Percentiles rank a stretch among this genome's conserved stretches.
These are phyloP conservation scores for Termitomyces bulborhizus DNA, from an alignment of 768 basidiomycete species.

Conservation along the genomic window DNA sequence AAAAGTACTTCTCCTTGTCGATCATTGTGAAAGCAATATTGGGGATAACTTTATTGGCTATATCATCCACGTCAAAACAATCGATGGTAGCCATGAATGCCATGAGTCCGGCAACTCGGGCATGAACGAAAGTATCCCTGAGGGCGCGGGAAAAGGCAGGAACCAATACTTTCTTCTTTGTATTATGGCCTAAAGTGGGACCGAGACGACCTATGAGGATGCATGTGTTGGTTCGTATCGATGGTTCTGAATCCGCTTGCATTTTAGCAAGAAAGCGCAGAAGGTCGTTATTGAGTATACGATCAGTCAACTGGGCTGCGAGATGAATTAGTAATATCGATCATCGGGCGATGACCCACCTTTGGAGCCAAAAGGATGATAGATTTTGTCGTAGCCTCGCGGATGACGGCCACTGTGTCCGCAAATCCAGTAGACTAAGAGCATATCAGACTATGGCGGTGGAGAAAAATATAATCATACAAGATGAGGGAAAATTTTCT, in stretches of 20 bases:
- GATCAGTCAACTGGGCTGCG: constrained; percentile 66
- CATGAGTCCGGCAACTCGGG: constrained; percentile 91
- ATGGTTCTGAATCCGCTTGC: constrained; percentile 89
- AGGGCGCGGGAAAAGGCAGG: constrained; percentile 89
- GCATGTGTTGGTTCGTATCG: constrained; percentile 95
- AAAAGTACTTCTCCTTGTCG: constrained; percentile 83
- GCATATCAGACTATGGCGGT: not conserved
- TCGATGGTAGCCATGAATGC: constrained; percentile 93
- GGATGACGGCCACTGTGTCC: constrained; percentile 89
- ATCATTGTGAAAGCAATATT: constrained; percentile 73
- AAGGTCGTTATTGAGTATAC: constrained; percentile 94
- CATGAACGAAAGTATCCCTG: constrained; percentile 89
- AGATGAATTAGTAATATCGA: not conserved
- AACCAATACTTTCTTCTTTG: constrained; percentile 93
- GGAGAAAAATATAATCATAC: constrained; percentile 35
- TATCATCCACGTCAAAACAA: constrained; percentile 81
- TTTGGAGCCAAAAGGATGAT: constrained; percentile 82
- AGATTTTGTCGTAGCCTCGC: constrained; percentile 90
- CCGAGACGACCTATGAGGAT: constrained; percentile 92
- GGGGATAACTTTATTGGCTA: constrained; percentile 87
- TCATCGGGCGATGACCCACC: constrained; percentile 28
- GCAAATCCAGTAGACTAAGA: constrained; percentile 89
- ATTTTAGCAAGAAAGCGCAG: constrained; percentile 88
- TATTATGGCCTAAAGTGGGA: constrained; percentile 77
- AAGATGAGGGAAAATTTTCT: constrained; percentile 90